phyloP scores from a whole-genome alignment of 495 filamentous ascomycete genomes.

The Daldinia grandis region DNA sequence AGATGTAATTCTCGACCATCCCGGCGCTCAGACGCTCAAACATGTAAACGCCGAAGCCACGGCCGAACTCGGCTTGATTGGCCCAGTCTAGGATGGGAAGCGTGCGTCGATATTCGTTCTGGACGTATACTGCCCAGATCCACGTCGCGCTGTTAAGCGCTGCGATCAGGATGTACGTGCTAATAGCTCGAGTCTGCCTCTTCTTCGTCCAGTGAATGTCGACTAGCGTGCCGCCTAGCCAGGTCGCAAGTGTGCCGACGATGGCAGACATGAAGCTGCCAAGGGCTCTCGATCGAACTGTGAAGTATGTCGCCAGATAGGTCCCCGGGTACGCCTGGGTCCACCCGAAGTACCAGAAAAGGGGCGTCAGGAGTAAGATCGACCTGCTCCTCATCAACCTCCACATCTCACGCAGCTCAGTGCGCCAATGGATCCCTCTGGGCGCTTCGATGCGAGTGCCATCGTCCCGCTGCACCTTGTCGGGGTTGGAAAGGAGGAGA shows the following conservation, averaged over 20 bases:
- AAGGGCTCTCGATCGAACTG: conserved; percentile 55
- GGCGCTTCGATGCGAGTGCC: conserved; percentile 53
- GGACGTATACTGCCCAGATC: conserved; percentile 45
- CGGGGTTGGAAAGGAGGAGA: conserved; percentile 54
- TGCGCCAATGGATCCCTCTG: conserved; percentile 47
- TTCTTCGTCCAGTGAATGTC: conserved; percentile 38
- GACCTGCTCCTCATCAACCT: conserved; percentile 49
- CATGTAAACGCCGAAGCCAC: conserved; percentile 55
- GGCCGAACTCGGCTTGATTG: conserved; percentile 49
- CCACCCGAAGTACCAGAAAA: conserved; percentile 56
- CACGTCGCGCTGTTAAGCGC: conserved; percentile 42
- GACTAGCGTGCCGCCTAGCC: conserved; percentile 37
- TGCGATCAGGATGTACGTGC: conserved; percentile 39
- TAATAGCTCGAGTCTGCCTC: conserved; percentile 38
- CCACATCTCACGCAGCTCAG: conserved; percentile 53
- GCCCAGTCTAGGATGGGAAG: conserved; percentile 31
- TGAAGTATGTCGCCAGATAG: conserved; percentile 61
- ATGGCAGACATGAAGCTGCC: conserved; percentile 54
- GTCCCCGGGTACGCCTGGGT: conserved; percentile 57
- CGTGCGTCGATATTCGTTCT: conserved; percentile 38
- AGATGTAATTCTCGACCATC: conserved; percentile 58
- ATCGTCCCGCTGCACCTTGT: conserved; percentile 56
- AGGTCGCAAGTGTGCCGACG: conserved; percentile 50
- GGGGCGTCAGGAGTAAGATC: conserved; percentile 55
- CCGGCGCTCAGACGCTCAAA: conserved; percentile 51